Conservation (phyloP, 306 rosid genomes). For the Canavalia ensiformis region DNA sequence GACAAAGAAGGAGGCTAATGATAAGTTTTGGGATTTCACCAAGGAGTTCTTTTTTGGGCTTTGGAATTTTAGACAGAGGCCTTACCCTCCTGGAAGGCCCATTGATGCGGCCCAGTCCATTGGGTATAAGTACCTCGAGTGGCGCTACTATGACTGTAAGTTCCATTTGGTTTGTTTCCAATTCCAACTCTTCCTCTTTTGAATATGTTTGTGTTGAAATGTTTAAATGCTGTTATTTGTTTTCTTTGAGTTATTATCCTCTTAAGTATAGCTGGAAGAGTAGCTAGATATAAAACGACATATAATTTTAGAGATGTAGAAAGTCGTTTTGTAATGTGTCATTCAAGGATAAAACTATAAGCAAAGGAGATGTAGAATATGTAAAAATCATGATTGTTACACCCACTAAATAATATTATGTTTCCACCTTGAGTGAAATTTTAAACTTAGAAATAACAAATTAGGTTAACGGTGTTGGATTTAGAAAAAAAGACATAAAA, state of each 20-base stretch:
- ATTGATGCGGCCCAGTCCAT: slow-evolving; percentile 90
- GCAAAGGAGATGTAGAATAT: background rate
- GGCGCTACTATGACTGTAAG: slow-evolving; percentile 91
- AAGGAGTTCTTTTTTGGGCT: slow-evolving; percentile 85
- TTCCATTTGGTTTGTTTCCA: background rate
- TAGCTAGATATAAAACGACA: background rate
- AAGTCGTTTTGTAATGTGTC: no score
- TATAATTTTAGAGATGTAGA: no score
- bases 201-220: no score
- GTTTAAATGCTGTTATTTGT: no score
- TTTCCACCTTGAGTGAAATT: background rate
- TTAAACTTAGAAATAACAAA: background rate
- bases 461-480: background rate
- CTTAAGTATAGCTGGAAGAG: background rate
- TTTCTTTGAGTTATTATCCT: no score
- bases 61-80: slow-evolving; percentile 88
- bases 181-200: background rate
- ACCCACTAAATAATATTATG: background rate
- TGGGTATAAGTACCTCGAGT: slow-evolving; percentile 88
- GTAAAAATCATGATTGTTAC: background rate
- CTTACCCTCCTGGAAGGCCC: slow-evolving; percentile 88
- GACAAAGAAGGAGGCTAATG: slow-evolving; percentile 56
- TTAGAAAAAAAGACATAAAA: background rate
- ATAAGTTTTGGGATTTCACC: slow-evolving; percentile 90
- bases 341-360: background rate